Base-by-base conservation (phyloP, 345 rosid species). In the Aquilaria malaccensis region DNA sequence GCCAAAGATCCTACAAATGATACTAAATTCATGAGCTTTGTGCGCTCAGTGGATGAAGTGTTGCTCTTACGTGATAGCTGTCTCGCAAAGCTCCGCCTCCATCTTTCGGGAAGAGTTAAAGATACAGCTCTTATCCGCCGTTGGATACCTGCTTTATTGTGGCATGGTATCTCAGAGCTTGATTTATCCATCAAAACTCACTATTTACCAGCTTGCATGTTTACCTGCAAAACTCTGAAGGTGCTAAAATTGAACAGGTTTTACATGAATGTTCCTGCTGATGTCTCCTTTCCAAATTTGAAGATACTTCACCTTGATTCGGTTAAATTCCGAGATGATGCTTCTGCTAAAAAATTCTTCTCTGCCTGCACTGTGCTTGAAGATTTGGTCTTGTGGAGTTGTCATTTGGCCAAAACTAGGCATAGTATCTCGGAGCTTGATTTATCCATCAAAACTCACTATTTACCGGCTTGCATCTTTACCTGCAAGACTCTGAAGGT, bases 251-350 rank as follows among this genome's bases (percentile, higher is more conserved):
- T 70, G 12, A 0, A 32, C 3, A 13, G 41, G 14, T 0, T 29
- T 1, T 12, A 7, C 29, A 11, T 50, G 43, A 56, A 7, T 13
- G 15, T 64, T 64, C 67, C 70, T 14, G 31, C 55, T 13, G 1
- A 32, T 6, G 10, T 55, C 22, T 52, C 33, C n/a, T 46, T 70
- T 64, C 22, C 74, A 31, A 54, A 50, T 60, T 61, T 70, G 3
- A 64, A 64, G 52, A 55, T 10, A 15, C 50, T 70, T 10, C 14
- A 3, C 29, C 58, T 70, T 6, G 33, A 11, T 4, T 2, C 12
- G 31, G 43, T 31, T 43, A 6, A 0, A 22, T 61, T 59, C 48
- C 9, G 3, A 3, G 50, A 68, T 12, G 50, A 41, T 3, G 43
- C 13, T 10, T 66, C 47, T 11, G 13, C 10, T 12, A 10, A 13